Percentiles rank a stretch among this genome's conserved stretches.
Evolutionary conservation across 2,329 filamentous ascomycete genomes (phyloP).

Genomic region (Beauveria pseudobassiana): DNA sequence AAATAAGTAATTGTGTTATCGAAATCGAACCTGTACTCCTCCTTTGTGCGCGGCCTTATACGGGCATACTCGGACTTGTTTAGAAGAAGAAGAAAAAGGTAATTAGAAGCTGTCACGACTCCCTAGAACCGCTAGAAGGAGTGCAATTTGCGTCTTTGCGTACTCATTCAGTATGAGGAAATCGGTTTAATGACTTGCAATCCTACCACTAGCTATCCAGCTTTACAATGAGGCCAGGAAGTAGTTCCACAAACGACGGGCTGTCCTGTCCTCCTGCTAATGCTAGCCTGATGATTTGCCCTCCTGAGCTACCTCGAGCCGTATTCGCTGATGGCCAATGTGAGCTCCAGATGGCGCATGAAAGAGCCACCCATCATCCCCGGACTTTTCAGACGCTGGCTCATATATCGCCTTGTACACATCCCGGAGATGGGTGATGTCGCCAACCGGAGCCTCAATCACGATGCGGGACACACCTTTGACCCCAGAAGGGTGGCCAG

Average conservation of each 20-base stretch:
- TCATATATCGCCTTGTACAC: conserved; percentile 24
- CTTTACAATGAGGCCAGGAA: conserved; percentile 15
- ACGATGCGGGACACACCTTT: conserved; percentile 41
- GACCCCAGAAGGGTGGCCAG: conserved; percentile 42
- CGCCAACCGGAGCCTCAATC: conserved; percentile 24
- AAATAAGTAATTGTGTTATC: too few species aligned
- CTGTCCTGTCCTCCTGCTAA: conserved; percentile 12
- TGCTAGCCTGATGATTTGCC: conserved; percentile 11
- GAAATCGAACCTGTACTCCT: too few species aligned
- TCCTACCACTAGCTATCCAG: conserved; percentile 6
- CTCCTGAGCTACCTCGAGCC: background rate
- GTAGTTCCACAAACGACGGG: conserved; percentile 15
- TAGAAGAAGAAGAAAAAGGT: too few species aligned
- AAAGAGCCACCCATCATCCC: conserved; percentile 11
- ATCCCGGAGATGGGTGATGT: conserved; percentile 14
- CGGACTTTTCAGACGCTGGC: background rate
- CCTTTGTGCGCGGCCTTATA: too few species aligned
- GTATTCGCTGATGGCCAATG: conserved; percentile 11
- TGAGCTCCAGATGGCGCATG: conserved; percentile 11
- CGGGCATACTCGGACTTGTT: too few species aligned
- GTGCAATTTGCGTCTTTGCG: too few species aligned
- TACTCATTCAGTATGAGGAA: too few species aligned
- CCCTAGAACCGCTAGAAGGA: too few species aligned
- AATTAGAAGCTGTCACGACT: too few species aligned
- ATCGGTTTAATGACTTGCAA: too few species aligned